Evolutionary conservation across 495 filamentous ascomycete genomes (phyloP), one percentile per base, ranked within the genome.

Genomic region (Podospora didyma): DNA sequence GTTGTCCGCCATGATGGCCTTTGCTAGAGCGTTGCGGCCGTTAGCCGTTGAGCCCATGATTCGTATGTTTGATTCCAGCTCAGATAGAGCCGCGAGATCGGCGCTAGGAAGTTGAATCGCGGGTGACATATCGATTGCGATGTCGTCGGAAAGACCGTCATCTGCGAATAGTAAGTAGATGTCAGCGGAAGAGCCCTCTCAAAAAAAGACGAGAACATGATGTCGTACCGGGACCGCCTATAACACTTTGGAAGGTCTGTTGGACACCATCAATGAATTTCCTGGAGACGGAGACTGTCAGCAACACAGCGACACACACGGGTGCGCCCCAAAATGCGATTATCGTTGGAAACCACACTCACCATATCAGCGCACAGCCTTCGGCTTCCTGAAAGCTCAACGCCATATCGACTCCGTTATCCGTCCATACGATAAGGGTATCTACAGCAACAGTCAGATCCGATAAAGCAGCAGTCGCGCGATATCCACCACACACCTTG

Each of bases 331-430:
- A n/a, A n/a, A 37, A 37, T 37, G 34, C 34, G 2, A 42, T 42
- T 42, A 17, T 42, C 14, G 9, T n/a, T 21, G 9, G 35, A 58
- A 45, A 21, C 21, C 11, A 34, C 9, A 70, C 68, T 41, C 59
- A 95, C 94, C 94, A 98, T 71, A 97, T 96, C 21, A 86, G 78
- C 11, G 86, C 85, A 70, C 94, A 98, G 16, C 95, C 94, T 56
- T 97, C 94, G 2, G 94, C 88, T 71, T 97, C 95, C 73, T 98
- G 94, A 71, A 98, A 98, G 71, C 93, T 97, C 53, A 98, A 81
- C 31, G 94, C 94, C 94, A 98, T 97, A 68, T 98, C 94, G 55
- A 89, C 86, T 24, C 88, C 88, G 74, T 83, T 89, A 42, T 98
- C 94, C 19, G 94, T 97, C 94, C 94, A 98, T 46, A 98, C 92